Base-by-base conservation (phyloP, 2,329 filamentous ascomycete species). In the Metarhizium humberi region DNA sequence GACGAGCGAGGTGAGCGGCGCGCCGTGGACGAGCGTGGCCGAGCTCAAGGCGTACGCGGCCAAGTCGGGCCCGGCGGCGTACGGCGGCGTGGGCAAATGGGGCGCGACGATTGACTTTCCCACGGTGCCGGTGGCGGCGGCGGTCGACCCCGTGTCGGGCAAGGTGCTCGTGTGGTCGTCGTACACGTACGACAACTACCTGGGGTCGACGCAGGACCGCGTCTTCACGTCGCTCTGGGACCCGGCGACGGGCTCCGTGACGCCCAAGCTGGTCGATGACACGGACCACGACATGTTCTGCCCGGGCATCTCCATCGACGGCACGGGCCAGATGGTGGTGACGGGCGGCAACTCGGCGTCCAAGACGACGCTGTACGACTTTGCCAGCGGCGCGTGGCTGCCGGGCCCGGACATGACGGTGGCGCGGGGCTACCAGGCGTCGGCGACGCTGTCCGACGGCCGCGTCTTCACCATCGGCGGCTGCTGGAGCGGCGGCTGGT, bases 401-500 rank as follows among this genome's bases (percentile, higher is more conserved):
- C 59, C 63, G 4, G 73, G 64, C 1, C 65, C 71, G 0, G 59
- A 72, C 51, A 77, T 82, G 76, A 54, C 51, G 2, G 68, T 78
- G 20, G 60, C 67, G 7, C 75, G 80, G 29, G 78, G 78, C 7
- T 81, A 84, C 56, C 80, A 84, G 52, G 66, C 78, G 0, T 74
- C 75, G 0, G 68, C 74, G 0, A 79, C 75, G 0, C 61, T 75
- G 1, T 78, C 78, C 0, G 73, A 81, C 56, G 81, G 81, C 4
- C 69, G 73, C 0, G 73, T 83, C 29, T 85, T 84, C 64, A 75
- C 72, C 13, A 82, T 84, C 42, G 81, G 82, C 18, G 81, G 82
- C 4, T 80, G 77, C 0, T 71, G 64, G 59, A 77, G 72, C 10
- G 81, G 80, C 34, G 74, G 69, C 0, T 55, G 61, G 4, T 71